Evolutionary conservation across 23 red algal genomes (phyloP), one percentile per base, ranked within the genome.

Genomic region (Gracilaria domingensis): DNA sequence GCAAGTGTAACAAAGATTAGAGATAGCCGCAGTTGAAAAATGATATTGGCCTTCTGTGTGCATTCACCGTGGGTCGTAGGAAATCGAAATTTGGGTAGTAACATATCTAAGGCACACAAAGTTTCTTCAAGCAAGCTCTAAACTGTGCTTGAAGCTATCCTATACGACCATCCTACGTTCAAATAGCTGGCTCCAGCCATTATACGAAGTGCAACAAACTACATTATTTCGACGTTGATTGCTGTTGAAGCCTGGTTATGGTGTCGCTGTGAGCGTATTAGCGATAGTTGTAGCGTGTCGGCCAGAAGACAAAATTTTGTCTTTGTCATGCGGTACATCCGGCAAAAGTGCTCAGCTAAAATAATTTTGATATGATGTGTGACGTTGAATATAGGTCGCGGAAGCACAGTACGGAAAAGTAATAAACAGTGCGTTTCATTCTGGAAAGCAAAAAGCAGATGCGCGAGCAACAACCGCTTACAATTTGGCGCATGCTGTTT

Each of bases 81-180:
- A 20, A 64, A 64, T 8, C 21, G 59, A n/a, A 64, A 11, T 28
- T 30, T 18, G 8, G 59, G 59, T 28, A 64, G 59, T 20, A 64
- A 12, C 28, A 30, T 64, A 64, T 64, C 28, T 18, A 64, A 64
- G 4, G 59, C 59, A 64, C 59, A 64, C 21, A 64, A 64, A 64
- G 59, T 30, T 64, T 64, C 59, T 18, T 64, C 59, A 64, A 64
- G 21, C 28, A 64, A 64, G 28, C 59, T n/a, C 5, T 64, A 64
- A 11, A 64, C 59, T 28, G 59, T 64, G 28, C n/a, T 28, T 28
- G 28, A n/a, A 30, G 59, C 59, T 28, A 64, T 64, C 8, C 28
- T 18, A 30, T 64, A n/a, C 59, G 59, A 18, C 59, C 59, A 64
- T 28, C 28, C 21, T 30, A 64, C 21, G n/a, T n/a, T n/a, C n/a